Base-by-base conservation (phyloP, 2,329 filamentous ascomycete genomes). In the Sporothrix schenckii region DNA sequence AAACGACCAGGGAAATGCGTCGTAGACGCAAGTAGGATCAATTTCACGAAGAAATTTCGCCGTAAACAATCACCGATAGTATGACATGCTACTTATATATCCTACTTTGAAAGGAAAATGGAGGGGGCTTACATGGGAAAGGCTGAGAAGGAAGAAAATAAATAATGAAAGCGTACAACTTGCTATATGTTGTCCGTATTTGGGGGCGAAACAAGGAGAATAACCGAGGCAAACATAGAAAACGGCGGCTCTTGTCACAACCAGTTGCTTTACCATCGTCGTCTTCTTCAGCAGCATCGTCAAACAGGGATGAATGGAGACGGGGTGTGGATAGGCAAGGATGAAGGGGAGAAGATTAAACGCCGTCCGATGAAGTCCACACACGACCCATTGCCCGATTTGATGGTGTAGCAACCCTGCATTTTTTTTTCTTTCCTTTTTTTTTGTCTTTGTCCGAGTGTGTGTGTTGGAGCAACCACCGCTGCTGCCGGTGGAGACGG, bases 341-440 rank as follows among this genome's bases (percentile, higher is more conserved):
- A 69, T 14, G 30, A 58, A 53, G 16, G 58, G 44, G 56, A 49
- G 49, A 50, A 24, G 24, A 50, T 4, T 7, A 50, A 50, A 19
- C 41, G 58, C 27, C 27, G 44, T 34, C 60, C 24, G 5, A 56
- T 16, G 47, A 61, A 67, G 67, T 49, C 63, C 63, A 60, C 61
- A 60, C 69, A 66, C 52, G 61, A 70, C 69, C 61, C 52, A 66
- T 70, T 66, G 11, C 68, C 68, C 47, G 24, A 39, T 66, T 52
- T 44, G 54, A 63, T 39, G 30, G 16, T 60, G 54, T 30, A 34
- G 30, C 54, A 30, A 60, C 54, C 54, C 30, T 60, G 30, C 21
- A 14, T 44, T 44, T 61, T 16, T 24, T 24, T 44, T 19, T 47
- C 27, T 3, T 41, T 30, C 21, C 27, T 30, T 30, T 30, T 30